Base-by-base conservation (phyloP, 768 basidiomycete genomes). In the Amanita thiersii region DNA sequence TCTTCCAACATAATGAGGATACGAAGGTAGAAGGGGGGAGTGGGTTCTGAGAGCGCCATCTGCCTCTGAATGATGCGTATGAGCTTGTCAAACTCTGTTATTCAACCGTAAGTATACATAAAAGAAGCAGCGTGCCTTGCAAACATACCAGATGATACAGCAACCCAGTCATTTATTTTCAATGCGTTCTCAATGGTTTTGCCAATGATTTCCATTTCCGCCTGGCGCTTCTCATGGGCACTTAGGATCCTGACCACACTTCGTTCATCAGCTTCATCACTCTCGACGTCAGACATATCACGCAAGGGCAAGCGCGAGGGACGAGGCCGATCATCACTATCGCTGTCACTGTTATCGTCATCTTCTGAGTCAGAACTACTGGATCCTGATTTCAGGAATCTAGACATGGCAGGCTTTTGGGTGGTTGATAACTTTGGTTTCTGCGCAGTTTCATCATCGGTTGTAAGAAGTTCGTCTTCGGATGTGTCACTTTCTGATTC, bases 91-190 rank as follows among this genome's bases (percentile, higher is more conserved):
- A 93, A 96, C 63, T 98, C 96, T 96, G 58, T 6, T 15, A 33
- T 2, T 30, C 29, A 34, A 37, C 49, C 35, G 38, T 7, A 26
- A 11, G 15, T 21, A 8, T 31, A 20, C 21, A 26, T 31, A 44
- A 31, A 23, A 21, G 39, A 29, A 40, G 24, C 26, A 30, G 6
- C 39, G 26, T 32, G n/a, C 29, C 9, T 9, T 9, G 32, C 25
- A 35, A 15, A 60, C 78, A 43, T 52, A 91, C 93, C 93, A 46
- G 75, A 82, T 15, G 86, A 89, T 53, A 91, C 93, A 20, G 78
- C 79, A 18, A 83, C 81, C 96, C 96, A 99, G 64, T 99, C 92
- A 53, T 93, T 94, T 52, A 94, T 93, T 71, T 88, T 94, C 48
- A 87, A 69, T 14, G 84, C 92, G 57, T 99, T 98, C 35, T 94